Evolutionary conservation across 2,329 filamentous ascomycete species (phyloP).

Genomic region (Bipolaris cookei): DNA sequence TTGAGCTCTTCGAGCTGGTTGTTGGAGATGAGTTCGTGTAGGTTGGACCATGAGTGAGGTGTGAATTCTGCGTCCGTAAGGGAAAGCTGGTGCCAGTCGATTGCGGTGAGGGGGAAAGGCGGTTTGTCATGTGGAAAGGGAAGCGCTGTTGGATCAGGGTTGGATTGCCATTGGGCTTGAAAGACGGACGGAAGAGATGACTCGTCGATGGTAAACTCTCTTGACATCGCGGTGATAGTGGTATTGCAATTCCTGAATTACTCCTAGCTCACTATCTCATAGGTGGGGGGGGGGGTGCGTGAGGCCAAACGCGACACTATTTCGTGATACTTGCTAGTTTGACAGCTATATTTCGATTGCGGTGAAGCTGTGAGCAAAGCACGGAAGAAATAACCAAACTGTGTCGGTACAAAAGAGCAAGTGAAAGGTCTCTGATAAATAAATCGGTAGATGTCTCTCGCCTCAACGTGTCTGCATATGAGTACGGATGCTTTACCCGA

Average conservation of each 20-base stretch:
- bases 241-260: neutral
- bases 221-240: conserved; percentile 18
- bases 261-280: neutral
- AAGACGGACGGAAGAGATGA: conserved; percentile 40
- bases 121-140: conserved; percentile 45
- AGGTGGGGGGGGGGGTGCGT: neutral
- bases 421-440: neutral
- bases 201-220: conserved; percentile 23
- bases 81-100: conserved; percentile 45
- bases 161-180: conserved; percentile 37
- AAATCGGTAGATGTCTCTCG: neutral
- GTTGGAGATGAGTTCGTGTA: conserved; percentile 47
- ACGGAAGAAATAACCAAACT: neutral
- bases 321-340: neutral
- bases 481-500: conserved; percentile 9
- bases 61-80: conserved; percentile 42
- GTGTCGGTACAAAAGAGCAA: no score
- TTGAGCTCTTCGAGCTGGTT: conserved; percentile 64
- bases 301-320: neutral
- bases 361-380: no score
- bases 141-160: conserved; percentile 43
- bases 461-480: neutral
- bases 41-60: conserved; percentile 45
- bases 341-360: neutral
- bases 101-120: conserved; percentile 44